Evolutionary conservation across 139 green algal genomes (phyloP).

Genomic region (Picochlorum costavermella): DNA sequence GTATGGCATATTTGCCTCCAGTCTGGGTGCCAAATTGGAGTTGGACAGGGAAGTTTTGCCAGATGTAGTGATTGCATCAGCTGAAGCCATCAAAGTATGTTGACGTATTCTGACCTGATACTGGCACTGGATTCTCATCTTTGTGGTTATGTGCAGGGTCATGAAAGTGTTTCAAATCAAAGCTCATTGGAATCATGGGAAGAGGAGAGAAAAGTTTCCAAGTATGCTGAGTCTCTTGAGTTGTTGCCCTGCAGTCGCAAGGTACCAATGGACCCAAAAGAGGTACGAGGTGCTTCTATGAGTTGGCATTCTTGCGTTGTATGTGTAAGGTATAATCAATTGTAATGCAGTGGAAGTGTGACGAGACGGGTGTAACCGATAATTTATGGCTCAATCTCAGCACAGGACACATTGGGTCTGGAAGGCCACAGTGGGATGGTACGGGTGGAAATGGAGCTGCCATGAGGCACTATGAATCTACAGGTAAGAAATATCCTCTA

Average conservation of each 20-base stretch:
- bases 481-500: slow-evolving; percentile 79
- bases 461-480: slow-evolving; percentile 82
- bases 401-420: slow-evolving; percentile 90
- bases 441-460: slow-evolving; percentile 85
- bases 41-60: too few species aligned
- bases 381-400: slow-evolving; percentile 99
- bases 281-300: slow-evolving; percentile 12
- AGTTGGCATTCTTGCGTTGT: not conserved
- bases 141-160: slow-evolving; percentile 36
- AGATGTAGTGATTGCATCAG: too few species aligned
- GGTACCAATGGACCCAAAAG: slow-evolving; percentile 61
- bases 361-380: slow-evolving; percentile 74
- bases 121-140: too few species aligned
- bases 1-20: not conserved
- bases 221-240: slow-evolving; percentile 68
- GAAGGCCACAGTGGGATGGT: slow-evolving; percentile 73
- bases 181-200: slow-evolving; percentile 54
- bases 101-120: too few species aligned
- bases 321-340: not conserved
- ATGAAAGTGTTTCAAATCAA: slow-evolving; percentile 58
- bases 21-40: too few species aligned
- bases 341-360: slow-evolving; percentile 74
- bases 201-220: slow-evolving; percentile 71
- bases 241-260: slow-evolving; percentile 68
- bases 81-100: too few species aligned